phyloP scores from a whole-genome alignment of 2,329 filamentous ascomycete species.

The Simplicillium aogashimaense region DNA sequence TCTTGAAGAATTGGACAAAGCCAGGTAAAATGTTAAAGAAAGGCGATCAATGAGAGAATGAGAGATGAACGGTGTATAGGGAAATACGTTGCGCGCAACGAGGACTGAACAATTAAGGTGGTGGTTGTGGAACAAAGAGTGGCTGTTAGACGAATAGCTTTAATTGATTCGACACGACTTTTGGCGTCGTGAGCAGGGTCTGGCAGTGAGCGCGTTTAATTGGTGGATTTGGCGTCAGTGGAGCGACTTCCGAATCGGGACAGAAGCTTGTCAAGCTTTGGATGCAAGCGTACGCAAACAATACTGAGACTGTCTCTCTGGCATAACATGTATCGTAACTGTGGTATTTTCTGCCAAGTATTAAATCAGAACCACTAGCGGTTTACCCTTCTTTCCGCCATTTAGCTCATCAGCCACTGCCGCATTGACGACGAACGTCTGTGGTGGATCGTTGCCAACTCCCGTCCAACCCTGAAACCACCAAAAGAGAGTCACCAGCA shows the following conservation, averaged over 20 bases:
- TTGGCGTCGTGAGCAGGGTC: neutral
- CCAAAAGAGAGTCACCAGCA: too few species aligned
- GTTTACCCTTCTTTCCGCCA: too few species aligned
- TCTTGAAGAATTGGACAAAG: constrained; percentile 4
- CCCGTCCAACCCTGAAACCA: too few species aligned
- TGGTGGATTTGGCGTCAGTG: neutral
- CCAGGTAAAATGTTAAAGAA: neutral
- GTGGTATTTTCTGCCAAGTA: too few species aligned
- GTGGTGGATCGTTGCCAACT: too few species aligned
- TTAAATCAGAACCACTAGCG: too few species aligned
- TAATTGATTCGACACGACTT: neutral
- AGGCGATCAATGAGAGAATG: neutral
- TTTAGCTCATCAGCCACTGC: too few species aligned
- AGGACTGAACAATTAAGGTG: neutral
- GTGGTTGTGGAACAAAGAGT: neutral
- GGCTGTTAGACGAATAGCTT: neutral
- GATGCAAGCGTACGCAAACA: neutral
- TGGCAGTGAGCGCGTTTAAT: neutral
- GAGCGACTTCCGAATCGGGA: neutral
- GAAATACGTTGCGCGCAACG: neutral
- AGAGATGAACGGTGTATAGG: neutral
- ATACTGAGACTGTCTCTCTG: too few species aligned
- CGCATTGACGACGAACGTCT: too few species aligned
- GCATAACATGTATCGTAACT: too few species aligned
- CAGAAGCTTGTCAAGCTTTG: neutral